Evolutionary conservation across 2,329 filamentous ascomycete species (phyloP).

Genomic region (Trichoderma asperellum): DNA sequence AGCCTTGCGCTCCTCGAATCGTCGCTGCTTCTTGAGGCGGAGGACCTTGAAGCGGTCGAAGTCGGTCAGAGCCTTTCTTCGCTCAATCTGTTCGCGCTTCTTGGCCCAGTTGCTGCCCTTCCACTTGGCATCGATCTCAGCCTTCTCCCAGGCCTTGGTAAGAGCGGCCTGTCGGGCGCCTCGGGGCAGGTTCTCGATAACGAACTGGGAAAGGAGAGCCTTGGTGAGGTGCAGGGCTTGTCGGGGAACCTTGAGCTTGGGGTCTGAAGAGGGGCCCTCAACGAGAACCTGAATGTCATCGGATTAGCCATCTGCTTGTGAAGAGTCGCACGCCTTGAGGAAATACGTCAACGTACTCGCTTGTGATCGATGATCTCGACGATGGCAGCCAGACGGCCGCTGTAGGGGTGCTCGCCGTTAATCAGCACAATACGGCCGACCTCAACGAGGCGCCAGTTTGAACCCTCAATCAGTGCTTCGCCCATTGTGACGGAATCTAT

Average conservation of each 20-base stretch:
- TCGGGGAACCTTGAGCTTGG: slow-evolving; percentile 80
- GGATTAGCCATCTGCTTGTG: slow-evolving; percentile 34
- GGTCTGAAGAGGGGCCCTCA: slow-evolving; percentile 86
- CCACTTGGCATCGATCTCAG: slow-evolving; percentile 92
- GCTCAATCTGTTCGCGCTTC: slow-evolving; percentile 83
- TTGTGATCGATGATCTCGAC: slow-evolving; percentile 99
- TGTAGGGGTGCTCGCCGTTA: slow-evolving; percentile 74
- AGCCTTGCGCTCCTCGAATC: slow-evolving; percentile 97
- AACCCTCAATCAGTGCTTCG: slow-evolving; percentile 79
- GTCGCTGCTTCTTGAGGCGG: slow-evolving; percentile 98
- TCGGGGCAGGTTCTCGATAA: slow-evolving; percentile 83
- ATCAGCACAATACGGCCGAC: slow-evolving; percentile 96
- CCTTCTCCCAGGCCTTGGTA: slow-evolving; percentile 87
- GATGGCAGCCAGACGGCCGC: slow-evolving; percentile 87
- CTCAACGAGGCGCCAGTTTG: slow-evolving; percentile 95
- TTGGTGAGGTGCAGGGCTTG: slow-evolving; percentile 82
- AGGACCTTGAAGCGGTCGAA: slow-evolving; percentile 99
- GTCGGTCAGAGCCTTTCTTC: slow-evolving; percentile 91
- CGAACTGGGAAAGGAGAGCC: slow-evolving; percentile 86
- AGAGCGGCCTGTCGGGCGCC: slow-evolving; percentile 80
- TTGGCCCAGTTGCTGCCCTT: slow-evolving; percentile 90
- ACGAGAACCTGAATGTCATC: slow-evolving; percentile 74
- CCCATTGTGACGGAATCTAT: slow-evolving; percentile 68
- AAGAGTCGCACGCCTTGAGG: slow-evolving; percentile 13
- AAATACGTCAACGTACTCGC: slow-evolving; percentile 74